phyloP scores from a whole-genome alignment of 129 eudicot genomes.

The Flaveria linearis region DNA sequence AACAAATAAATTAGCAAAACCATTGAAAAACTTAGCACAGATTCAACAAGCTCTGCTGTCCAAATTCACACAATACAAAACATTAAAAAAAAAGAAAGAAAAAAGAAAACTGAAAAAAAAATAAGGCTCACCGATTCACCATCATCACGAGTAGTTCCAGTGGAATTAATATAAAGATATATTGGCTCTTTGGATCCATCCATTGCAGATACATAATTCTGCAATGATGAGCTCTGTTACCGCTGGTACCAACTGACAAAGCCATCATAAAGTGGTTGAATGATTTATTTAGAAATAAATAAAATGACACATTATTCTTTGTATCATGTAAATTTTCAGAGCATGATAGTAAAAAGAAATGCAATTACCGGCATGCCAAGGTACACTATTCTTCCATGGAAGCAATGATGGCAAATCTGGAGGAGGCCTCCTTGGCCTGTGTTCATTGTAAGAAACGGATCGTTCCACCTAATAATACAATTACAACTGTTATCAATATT shows the following conservation, averaged over 20 bases:
- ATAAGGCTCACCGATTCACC: constrained; percentile 77
- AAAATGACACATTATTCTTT: background rate
- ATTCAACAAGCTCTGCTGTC: background rate
- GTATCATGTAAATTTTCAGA: background rate
- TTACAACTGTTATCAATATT: background rate
- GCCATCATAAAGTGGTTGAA: constrained; percentile 19
- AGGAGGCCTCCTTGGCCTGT: constrained; percentile 77
- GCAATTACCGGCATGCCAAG: constrained; percentile 82
- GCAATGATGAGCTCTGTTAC: constrained; percentile 91
- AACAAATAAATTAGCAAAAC: background rate
- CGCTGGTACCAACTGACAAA: constrained; percentile 82
- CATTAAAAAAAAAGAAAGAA: background rate
- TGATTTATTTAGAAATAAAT: background rate
- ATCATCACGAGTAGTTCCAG: constrained; percentile 89
- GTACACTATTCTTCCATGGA: constrained; percentile 75
- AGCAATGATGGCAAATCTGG: constrained; percentile 89
- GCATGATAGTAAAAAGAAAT: background rate
- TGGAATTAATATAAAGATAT: constrained; percentile 78
- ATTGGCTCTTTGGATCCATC: constrained; percentile 78
- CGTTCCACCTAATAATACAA: constrained; percentile 63
- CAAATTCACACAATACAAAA: background rate
- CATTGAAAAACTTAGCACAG: constrained; percentile 1
- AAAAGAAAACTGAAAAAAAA: background rate
- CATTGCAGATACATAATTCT: constrained; percentile 79
- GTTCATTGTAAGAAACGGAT: constrained; percentile 66